A percentile compares a stretch with the other conserved stretches of the same genome.
Evolutionary conservation across 352 stramenopile genomes (phyloP).

Genomic region (Globisporangium yorkense): DNA sequence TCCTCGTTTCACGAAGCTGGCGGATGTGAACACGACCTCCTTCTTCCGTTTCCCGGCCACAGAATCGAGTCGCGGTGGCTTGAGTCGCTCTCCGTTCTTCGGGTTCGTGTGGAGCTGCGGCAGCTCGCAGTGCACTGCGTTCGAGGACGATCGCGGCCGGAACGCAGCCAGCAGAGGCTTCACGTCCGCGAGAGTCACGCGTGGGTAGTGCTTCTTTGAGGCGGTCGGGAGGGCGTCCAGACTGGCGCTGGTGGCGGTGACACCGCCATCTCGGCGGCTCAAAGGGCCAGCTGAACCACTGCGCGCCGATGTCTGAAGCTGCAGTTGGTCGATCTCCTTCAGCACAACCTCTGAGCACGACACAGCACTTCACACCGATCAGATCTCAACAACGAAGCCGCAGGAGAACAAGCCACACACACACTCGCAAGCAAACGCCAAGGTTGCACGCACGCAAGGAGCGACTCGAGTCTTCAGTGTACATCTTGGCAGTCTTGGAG

Average conservation of each 20-base stretch:
- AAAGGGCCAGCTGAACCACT: constrained; percentile 1
- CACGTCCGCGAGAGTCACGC: constrained; percentile 45
- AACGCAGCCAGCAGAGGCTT: constrained; percentile 20
- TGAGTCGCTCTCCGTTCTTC: background rate
- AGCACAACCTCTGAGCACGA: constrained; percentile 30
- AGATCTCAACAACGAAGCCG: background rate
- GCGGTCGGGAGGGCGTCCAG: background rate
- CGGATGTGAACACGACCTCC: constrained; percentile 22
- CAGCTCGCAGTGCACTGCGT: constrained; percentile 35
- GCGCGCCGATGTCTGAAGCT: constrained; percentile 14
- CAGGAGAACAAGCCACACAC: background rate
- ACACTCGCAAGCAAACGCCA: too few relatives aligned
- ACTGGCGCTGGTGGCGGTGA: background rate
- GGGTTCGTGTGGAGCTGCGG: constrained; percentile 3
- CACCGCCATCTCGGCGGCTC: background rate
- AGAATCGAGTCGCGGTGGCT: background rate
- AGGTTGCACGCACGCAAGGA: constrained; percentile 12
- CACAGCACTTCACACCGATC: background rate
- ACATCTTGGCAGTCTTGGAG: background rate
- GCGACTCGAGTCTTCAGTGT: constrained; percentile 1
- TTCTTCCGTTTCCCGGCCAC: constrained; percentile 10
- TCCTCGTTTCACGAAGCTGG: background rate
- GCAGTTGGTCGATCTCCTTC: constrained; percentile 45
- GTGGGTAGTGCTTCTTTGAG: constrained; percentile 29
- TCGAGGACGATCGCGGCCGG: constrained; percentile 18